A percentile compares a stretch with the other conserved stretches of the same genome.
Conservation (phyloP, 345 rosid genomes). For the Hibiscus mutabilis region DNA sequence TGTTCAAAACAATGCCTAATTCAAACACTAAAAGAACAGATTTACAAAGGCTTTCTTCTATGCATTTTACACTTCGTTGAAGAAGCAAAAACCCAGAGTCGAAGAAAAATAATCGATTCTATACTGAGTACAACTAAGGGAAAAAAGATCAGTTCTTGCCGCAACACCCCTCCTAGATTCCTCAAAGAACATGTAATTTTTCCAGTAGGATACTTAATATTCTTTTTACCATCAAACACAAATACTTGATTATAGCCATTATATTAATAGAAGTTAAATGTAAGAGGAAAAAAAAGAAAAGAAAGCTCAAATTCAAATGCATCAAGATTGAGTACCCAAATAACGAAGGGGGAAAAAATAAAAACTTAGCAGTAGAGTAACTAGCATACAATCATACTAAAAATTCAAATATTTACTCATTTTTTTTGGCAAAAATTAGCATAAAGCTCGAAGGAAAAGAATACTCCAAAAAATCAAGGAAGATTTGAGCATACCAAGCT, state of each 20-base stretch:
- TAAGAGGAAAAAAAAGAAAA: no score
- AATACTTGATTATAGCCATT: not conserved
- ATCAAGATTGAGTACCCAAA: not conserved
- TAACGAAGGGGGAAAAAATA: no score
- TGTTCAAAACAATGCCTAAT: not conserved
- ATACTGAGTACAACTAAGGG: not conserved
- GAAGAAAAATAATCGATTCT: not conserved
- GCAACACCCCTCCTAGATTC: not conserved
- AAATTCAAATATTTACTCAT: not conserved
- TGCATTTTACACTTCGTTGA: not conserved
- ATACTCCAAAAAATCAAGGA: not conserved
- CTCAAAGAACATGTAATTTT: not conserved
- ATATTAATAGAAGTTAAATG: not conserved
- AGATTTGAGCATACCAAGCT: conserved; percentile 54
- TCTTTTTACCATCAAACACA: not conserved
- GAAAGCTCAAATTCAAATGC: no score
- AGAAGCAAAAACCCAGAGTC: not conserved
- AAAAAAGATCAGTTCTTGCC: not conserved
- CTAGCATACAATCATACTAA: not conserved
- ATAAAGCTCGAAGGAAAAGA: not conserved
- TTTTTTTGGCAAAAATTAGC: not conserved
- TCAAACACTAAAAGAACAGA: not conserved
- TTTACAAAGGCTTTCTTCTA: not conserved
- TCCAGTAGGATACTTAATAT: not conserved
- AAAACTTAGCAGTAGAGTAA: not conserved